Base-by-base conservation (phyloP, 176 grass and related monocot species). In the Cenchrus americanus region DNA sequence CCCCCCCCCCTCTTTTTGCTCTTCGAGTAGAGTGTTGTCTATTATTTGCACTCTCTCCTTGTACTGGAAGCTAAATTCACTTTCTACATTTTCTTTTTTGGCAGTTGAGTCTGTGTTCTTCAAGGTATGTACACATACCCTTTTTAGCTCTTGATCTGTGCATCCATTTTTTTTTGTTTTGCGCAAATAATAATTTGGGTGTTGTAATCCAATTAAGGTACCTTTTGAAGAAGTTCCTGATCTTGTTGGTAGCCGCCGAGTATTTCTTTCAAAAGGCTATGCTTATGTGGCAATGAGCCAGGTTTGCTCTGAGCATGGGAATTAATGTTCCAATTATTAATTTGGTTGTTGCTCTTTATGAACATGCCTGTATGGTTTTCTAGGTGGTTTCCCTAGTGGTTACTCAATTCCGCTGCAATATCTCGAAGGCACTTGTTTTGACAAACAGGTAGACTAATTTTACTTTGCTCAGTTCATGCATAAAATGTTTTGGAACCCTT, bases 221-320 rank as follows among this genome's bases (percentile, higher is more conserved):
- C 96, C 96, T 66, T 99, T 99, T 89, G 89, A 99, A 92, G 93
- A 95, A 84, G 96, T 96, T 84, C 85, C 93, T 74, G 93, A 99
- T 79, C 89, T 99, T 77, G 87, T 99, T 81, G 91, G 87, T 44
- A 68, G 65, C 55, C 93, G 93, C 8, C 80, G 89, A 41, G 93
- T 99, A 75, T 96, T 90, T 76, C 42, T 99, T 90, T 88, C 85
- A 60, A 95, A 96, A 86, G 93, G 96, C 82, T 94, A 90, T 90
- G 93, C 96, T 89, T 99, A 93, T 92, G 91, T 99, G 62, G 90
- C 93, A 6, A 99, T 94, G 94, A 94, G 76, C 83, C 96, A 96
- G 96, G 96, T 99, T 59, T 30, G 75, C 75, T 53, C 40, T 67
- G 64, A 77, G 71, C 8, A 79, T 54, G 42, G 50, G 62, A 80